These are phyloP conservation scores for Voacanga thouarsii DNA, from an alignment of 257 asterid species.

Conservation along the genomic window DNA sequence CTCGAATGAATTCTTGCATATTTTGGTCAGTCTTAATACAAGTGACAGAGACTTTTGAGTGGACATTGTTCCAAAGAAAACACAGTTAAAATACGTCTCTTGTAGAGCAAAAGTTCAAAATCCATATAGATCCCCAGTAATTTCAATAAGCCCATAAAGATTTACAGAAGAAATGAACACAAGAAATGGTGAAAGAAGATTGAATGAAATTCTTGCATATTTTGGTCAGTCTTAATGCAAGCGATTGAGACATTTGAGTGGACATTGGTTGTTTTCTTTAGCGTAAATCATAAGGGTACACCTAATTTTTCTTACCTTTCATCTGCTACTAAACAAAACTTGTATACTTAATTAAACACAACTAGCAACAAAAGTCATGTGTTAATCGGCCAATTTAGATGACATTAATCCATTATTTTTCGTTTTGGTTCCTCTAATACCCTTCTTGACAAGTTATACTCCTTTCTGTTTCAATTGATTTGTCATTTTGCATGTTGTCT, in stretches of 20 bases:
- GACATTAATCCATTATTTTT: not conserved
- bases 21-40: not conserved
- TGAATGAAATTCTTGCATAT: not conserved
- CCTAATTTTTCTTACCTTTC: not conserved
- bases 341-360: not conserved
- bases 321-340: not conserved
- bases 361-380: not conserved
- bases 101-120: no score
- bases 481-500: not conserved
- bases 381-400: not conserved
- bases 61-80: not conserved
- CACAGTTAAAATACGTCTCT: not conserved
- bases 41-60: not conserved
- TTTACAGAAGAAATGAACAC: not conserved
- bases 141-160: no score
- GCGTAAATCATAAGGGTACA: constrained; percentile 5
- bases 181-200: not conserved
- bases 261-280: not conserved
- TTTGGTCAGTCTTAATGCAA: not conserved
- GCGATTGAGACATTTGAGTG: not conserved
- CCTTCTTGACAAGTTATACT: not conserved
- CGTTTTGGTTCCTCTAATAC: not conserved
- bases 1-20: not conserved
- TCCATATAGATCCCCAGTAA: no score
- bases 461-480: not conserved